phyloP scores from a whole-genome alignment of 1,284 basidiomycete species.

The Trametes versicolor region DNA sequence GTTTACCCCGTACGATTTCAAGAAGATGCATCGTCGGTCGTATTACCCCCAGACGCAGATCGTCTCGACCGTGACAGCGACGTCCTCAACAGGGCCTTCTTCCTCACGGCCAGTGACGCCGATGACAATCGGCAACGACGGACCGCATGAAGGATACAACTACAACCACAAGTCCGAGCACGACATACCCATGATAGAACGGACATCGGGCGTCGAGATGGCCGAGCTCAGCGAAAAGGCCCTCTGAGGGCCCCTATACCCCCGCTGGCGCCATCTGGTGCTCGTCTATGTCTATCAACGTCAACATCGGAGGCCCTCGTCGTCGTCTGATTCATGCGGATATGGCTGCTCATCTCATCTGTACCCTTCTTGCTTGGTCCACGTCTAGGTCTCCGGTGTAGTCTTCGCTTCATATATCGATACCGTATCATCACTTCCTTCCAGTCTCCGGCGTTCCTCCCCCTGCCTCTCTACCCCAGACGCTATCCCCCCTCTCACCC shows the following conservation, averaged over 20 bases:
- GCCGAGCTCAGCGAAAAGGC: constrained; percentile 39
- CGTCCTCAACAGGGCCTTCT: constrained; percentile 54
- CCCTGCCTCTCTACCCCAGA: constrained; percentile 1
- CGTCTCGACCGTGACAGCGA: constrained; percentile 56
- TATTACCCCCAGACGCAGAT: constrained; percentile 83
- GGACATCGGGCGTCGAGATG: constrained; percentile 35
- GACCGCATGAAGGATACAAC: constrained; percentile 37
- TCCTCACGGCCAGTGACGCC: constrained; percentile 60
- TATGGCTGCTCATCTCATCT: constrained; percentile 28
- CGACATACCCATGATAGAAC: constrained; percentile 35
- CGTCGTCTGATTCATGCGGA: constrained; percentile 19
- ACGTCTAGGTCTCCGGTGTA: constrained; percentile 28
- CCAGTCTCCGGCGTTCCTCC: constrained; percentile 10
- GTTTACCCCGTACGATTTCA: constrained; percentile 86
- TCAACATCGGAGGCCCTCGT: not conserved
- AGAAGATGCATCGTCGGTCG: constrained; percentile 84
- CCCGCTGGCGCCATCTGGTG: constrained; percentile 9
- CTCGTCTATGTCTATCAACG: not conserved
- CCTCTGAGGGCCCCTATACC: constrained; percentile 28
- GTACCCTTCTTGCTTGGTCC: constrained; percentile 32
- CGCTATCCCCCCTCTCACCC: constrained; percentile 17
- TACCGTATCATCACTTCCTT: constrained; percentile 23
- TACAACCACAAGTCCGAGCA: constrained; percentile 42
- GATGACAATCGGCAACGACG: constrained; percentile 42
- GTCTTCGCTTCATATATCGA: constrained; percentile 35